Evolutionary conservation across 116 monocot species (phyloP).

Genomic region (Thalassia testudinum): DNA sequence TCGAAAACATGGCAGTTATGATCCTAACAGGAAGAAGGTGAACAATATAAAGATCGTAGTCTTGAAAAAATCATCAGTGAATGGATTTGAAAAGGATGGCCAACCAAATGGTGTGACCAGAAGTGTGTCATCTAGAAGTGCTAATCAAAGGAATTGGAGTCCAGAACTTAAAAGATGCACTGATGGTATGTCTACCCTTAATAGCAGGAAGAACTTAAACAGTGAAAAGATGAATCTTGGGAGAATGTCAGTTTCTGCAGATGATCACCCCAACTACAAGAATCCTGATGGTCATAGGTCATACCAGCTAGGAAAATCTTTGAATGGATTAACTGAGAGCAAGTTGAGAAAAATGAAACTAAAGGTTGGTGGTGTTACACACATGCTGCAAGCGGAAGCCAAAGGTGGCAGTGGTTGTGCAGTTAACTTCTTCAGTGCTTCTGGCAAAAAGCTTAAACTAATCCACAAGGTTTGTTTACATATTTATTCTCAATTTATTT

Average conservation of each 20-base stretch:
- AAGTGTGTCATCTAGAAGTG: conserved; percentile 8
- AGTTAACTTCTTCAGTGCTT: conserved; percentile 18
- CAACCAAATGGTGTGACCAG: conserved; percentile 12
- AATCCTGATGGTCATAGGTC: no score
- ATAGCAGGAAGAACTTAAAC: no score
- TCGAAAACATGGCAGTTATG: conserved; percentile 22
- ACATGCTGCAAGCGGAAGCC: conserved; percentile 42
- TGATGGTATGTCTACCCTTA: conserved; percentile 14
- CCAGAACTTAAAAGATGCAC: conserved; percentile 21
- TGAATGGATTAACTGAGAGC: conserved; percentile 24
- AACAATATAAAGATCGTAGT: conserved; percentile 23
- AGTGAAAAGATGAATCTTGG: no score
- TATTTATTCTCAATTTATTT: no score
- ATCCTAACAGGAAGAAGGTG: conserved; percentile 32
- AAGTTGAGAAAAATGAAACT: conserved; percentile 77
- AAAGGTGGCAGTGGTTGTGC: conserved; percentile 3
- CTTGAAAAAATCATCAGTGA: conserved; percentile 20
- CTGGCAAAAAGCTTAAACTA: conserved; percentile 25
- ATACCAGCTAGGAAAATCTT: not conserved
- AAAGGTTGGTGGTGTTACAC: conserved; percentile 73
- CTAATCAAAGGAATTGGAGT: conserved; percentile 9
- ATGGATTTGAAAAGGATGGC: conserved; percentile 22
- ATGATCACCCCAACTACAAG: no score
- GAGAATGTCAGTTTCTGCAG: no score
- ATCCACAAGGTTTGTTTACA: conserved; percentile 20